These are phyloP conservation scores for Claviceps citrina DNA, from an alignment of 2,329 filamentous ascomycete genomes.

Conservation along the genomic window DNA sequence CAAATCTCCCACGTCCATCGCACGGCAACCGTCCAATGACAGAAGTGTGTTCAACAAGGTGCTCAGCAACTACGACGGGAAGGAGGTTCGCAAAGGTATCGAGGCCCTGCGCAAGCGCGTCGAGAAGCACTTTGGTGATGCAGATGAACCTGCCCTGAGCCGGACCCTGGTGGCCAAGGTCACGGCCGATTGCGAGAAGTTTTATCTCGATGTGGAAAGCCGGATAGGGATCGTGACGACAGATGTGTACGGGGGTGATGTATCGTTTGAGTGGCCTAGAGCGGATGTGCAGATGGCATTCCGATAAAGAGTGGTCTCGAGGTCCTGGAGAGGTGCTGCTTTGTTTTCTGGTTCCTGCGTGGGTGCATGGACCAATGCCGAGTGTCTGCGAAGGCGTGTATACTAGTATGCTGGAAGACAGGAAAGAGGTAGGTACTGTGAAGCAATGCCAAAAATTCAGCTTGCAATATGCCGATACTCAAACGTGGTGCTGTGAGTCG, in stretches of 20 bases:
- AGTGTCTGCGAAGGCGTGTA: conserved; percentile 4
- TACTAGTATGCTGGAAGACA: too few relatives aligned
- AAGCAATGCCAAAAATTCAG: conserved; percentile 1
- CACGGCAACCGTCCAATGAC: conserved; percentile 68
- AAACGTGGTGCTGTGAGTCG: not conserved
- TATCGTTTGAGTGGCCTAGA: conserved; percentile 51
- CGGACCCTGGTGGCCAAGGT: conserved; percentile 42
- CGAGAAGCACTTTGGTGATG: conserved; percentile 93
- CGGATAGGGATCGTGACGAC: conserved; percentile 44
- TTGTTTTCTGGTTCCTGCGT: not conserved
- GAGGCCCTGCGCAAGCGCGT: conserved; percentile 79
- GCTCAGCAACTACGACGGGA: conserved; percentile 61
- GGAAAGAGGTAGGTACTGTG: not conserved
- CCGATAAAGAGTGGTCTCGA: too few relatives aligned
- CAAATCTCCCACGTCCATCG: conserved; percentile 47
- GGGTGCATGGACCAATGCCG: conserved; percentile 1
- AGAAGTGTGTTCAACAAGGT: conserved; percentile 77
- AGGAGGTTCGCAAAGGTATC: conserved; percentile 79
- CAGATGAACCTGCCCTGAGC: conserved; percentile 56
- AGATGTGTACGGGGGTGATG: conserved; percentile 49
- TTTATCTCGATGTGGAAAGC: conserved; percentile 46
- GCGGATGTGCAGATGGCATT: conserved; percentile 48
- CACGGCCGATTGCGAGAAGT: conserved; percentile 44
- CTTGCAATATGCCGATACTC: not conserved
- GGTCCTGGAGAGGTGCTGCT: not conserved